These are phyloP conservation scores for Corymbia maculata DNA, from an alignment of 345 rosid species.

Conservation along the genomic window DNA sequence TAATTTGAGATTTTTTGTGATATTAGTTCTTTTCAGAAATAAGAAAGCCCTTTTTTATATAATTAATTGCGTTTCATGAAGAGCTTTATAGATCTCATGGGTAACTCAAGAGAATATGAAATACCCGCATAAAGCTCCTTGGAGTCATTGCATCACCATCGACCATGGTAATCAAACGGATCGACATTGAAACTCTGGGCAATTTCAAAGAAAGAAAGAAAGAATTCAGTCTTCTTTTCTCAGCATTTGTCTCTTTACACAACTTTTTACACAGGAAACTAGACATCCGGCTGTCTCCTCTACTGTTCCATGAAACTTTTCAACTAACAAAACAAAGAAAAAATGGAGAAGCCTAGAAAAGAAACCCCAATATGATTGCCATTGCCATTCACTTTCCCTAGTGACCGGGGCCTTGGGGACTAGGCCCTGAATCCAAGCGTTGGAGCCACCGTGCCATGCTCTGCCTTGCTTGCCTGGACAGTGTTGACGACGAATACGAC, in stretches of 20 bases:
- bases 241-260: neutral
- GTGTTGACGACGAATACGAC: neutral
- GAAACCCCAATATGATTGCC: neutral
- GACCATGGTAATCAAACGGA: neutral
- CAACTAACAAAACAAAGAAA: neutral
- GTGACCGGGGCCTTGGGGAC: conserved; percentile 35
- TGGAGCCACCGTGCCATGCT: conserved; percentile 21
- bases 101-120: neutral
- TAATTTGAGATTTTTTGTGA: neutral
- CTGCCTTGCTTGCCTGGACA: conserved; percentile 11
- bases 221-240: neutral
- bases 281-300: neutral
- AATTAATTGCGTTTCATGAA: neutral
- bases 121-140: neutral
- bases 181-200: neutral
- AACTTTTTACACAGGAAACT: neutral
- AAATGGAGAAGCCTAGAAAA: neutral
- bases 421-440: conserved; percentile 26
- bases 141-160: neutral
- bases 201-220: neutral
- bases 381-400: neutral
- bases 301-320: neutral
- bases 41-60: neutral
- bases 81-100: neutral
- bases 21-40: neutral